Evolutionary conservation across 176 grass and related monocot species (phyloP).

Genomic region (Triticum turgidum): DNA sequence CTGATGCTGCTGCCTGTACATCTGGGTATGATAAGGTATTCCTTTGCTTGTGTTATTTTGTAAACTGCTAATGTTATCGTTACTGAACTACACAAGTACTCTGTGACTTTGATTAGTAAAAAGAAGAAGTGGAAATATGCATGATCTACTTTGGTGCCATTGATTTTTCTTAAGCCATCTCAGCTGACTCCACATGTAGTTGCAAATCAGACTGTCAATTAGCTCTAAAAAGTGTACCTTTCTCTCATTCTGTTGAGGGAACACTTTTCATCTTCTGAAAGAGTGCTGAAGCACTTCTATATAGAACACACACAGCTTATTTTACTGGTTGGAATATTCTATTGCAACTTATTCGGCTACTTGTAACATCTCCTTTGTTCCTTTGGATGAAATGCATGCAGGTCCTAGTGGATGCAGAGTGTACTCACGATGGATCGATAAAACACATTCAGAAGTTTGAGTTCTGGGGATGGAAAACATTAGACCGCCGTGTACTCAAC

Average conservation of each 20-base stretch:
- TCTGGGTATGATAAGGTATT: constrained; percentile 95
- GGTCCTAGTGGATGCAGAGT: constrained; percentile 96
- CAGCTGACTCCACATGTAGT: not conserved
- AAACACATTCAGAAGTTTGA: constrained; percentile 96
- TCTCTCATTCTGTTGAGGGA: not conserved
- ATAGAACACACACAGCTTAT: not conserved
- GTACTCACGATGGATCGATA: constrained; percentile 97
- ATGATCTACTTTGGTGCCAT: not conserved
- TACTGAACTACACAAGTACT: not conserved
- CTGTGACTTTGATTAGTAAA: constrained; percentile 2
- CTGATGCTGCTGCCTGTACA: constrained; percentile 44
- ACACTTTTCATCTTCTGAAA: not conserved
- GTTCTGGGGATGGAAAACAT: constrained; percentile 95
- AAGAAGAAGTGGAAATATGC: not conserved
- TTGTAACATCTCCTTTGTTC: constrained; percentile 6
- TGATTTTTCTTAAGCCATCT: not conserved
- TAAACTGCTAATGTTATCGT: not conserved
- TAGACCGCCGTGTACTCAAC: constrained; percentile 86
- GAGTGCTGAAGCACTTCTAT: not conserved
- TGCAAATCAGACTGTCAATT: not conserved
- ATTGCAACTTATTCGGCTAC: not conserved
- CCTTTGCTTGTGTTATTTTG: not conserved
- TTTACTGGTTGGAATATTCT: not conserved
- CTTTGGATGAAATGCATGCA: constrained; percentile 23
- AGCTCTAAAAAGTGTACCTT: not conserved